Evolutionary conservation across 768 basidiomycete genomes (phyloP), one percentile per base, ranked within the genome.

Genomic region (Suillus alpinus): DNA sequence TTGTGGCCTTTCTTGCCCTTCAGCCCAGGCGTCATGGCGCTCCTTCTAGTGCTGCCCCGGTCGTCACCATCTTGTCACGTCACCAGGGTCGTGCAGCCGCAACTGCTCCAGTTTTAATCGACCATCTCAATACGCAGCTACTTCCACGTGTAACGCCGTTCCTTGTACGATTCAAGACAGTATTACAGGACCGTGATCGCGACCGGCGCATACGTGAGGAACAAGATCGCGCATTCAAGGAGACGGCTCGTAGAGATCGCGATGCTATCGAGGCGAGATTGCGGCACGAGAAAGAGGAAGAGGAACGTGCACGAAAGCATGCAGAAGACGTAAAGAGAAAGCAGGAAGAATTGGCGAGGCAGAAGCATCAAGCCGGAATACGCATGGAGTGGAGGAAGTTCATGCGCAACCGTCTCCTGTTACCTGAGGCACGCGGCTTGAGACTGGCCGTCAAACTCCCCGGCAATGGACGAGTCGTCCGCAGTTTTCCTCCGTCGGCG

Each of bases 1-100:
- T 95, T 63, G 81, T 99, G 52, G 92, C 92, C 1, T 99, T 98
- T 73, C 73, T 97, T 52, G 88, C 95, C 1, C 84, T 97, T 52
- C 92, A 98, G 69, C 88, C 92, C 0, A 83, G 83, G 18, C 83
- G 85, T 34, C 78, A 73, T 23, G 71, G 69, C 44, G 65, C 67
- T 4, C 68, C 78, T 6, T 66, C 77, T 5, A 68, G 69, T 2
- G 64, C 79, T 6, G 63, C 76, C 0, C 83, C 90, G 0, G 74
- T 80, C 2, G 79, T 98, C 13, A 92, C 92, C 16, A 84, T 98
- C 47, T 81, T 98, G 23, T 92, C 94, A 1, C 88, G 94, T 2
- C 89, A 97, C 66, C 85, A 92, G 66, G 94, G 94, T 10, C 75
- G 79, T 12, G 77, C 83, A 6, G 80, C 82, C 0, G 92, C 94